Evolutionary conservation across 2,329 filamentous ascomycete species (phyloP), one percentile per base, ranked within the genome.

Genomic region (Akanthomyces muscarius): DNA sequence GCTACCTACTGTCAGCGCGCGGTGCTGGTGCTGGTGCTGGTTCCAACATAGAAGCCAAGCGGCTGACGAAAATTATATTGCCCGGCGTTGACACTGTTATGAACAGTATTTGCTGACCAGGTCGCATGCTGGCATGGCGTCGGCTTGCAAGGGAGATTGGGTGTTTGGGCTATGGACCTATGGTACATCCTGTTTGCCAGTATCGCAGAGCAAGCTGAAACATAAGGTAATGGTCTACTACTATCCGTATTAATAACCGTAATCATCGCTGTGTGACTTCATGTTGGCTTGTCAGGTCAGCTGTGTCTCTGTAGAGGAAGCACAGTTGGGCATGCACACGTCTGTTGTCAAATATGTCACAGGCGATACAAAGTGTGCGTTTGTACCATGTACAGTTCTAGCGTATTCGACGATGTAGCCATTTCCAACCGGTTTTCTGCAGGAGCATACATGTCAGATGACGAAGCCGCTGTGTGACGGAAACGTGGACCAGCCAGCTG

Each of bases 401-500:
- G 45, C 8, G n/a, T 5, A 14, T 44, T 21, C 25, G 16, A 8
- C 38, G 23, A 33, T 30, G n/a, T 18, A 42, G 41, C 38, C 38
- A 45, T 42, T 13, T 18, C 36, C 7, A 25, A 44, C 47, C 14
- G 8, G 18, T 52, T 18, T 21, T 5, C 48, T 18, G 28, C 36
- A 60, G n/a, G 59, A 23, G n/a, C 51, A 61, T n/a, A 36, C 36
- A 45, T 13, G 58, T 53, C 58, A 54, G 59, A 61, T 61, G 59
- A 61, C 51, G 59, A 55, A 47, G 50, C 41, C 21, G 2, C 18
- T 28, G 50, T 61, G 38, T 14, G 14, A 55, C n/a, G 3, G 11
- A 47, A 41, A 55, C 59, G 41, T 55, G 50, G 59, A 61, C 50
- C 50, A 54, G 48, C 58, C 48, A 61, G 23, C 28, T 16, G 8